These are phyloP conservation scores for Canavalia gladiata DNA, from an alignment of 306 rosid genomes.

Conservation along the genomic window DNA sequence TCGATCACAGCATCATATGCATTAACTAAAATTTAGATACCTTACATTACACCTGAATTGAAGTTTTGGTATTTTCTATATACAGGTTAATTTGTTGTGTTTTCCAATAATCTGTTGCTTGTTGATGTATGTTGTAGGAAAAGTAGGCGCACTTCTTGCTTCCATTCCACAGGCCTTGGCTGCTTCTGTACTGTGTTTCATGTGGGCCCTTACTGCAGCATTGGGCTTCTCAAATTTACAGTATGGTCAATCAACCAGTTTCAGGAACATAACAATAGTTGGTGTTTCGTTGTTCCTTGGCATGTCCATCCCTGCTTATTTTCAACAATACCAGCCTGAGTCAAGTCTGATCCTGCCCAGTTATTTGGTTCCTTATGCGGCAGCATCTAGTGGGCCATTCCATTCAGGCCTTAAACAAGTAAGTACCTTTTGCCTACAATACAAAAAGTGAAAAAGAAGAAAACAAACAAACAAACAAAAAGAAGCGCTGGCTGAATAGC, in stretches of 20 bases:
- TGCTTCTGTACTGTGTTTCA: slow-evolving; percentile 87
- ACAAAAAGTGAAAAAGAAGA: background rate
- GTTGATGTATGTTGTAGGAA: slow-evolving; percentile 61
- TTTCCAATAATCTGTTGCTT: slow-evolving; percentile 6
- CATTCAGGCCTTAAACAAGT: slow-evolving; percentile 73
- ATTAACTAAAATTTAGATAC: background rate
- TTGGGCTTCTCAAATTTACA: slow-evolving; percentile 86
- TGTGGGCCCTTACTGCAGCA: slow-evolving; percentile 86
- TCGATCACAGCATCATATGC: background rate
- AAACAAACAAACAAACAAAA: background rate
- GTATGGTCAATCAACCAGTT: slow-evolving; percentile 74
- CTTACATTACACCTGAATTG: slow-evolving; percentile 11
- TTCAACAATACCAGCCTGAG: slow-evolving; percentile 85
- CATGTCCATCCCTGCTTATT: slow-evolving; percentile 91
- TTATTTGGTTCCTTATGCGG: slow-evolving; percentile 85
- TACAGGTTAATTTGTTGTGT: background rate
- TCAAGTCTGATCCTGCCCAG: slow-evolving; percentile 79
- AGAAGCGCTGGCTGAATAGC: background rate
- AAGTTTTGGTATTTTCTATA: slow-evolving; percentile 3
- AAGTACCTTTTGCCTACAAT: slow-evolving; percentile 36
- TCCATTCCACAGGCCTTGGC: slow-evolving; percentile 92
- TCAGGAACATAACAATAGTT: slow-evolving; percentile 81
- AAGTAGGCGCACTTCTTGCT: slow-evolving; percentile 97
- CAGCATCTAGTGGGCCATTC: slow-evolving; percentile 92
- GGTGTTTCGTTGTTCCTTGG: slow-evolving; percentile 93